Evolutionary conservation across 352 stramenopile genomes (phyloP).

Genomic region (Thalassiosira gravida): DNA sequence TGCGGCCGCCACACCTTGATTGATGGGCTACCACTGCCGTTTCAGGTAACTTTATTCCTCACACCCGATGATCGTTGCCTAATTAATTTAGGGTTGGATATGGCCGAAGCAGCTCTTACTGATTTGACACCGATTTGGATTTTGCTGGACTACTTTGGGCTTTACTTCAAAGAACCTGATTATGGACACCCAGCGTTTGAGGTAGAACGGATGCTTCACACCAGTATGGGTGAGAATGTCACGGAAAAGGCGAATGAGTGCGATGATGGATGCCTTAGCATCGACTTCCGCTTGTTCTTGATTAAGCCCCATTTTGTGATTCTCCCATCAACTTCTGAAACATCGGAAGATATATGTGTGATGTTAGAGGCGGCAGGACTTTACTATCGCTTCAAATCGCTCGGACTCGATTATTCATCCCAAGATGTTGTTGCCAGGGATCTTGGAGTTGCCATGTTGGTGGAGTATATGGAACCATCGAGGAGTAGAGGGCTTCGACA

Average conservation of each 20-base stretch:
- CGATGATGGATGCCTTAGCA: slow-evolving; percentile 58
- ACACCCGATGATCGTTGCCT: slow-evolving; percentile 75
- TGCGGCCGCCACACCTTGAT: slow-evolving; percentile 67
- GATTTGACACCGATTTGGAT: slow-evolving; percentile 80
- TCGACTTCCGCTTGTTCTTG: slow-evolving; percentile 84
- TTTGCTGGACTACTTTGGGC: slow-evolving; percentile 82
- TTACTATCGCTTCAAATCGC: slow-evolving; percentile 79
- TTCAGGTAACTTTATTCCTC: slow-evolving; percentile 83
- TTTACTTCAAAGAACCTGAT: slow-evolving; percentile 77
- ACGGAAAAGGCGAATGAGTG: slow-evolving; percentile 10
- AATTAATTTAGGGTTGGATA: slow-evolving; percentile 81
- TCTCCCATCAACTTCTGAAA: slow-evolving; percentile 45
- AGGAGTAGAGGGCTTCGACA: slow-evolving; percentile 53
- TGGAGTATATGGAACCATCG: slow-evolving; percentile 57
- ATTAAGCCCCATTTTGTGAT: slow-evolving; percentile 42
- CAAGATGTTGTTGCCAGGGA: slow-evolving; percentile 75
- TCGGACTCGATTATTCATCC: slow-evolving; percentile 66
- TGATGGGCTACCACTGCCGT: slow-evolving; percentile 67
- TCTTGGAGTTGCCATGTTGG: slow-evolving; percentile 66
- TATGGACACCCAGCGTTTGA: slow-evolving; percentile 81
- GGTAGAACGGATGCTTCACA: slow-evolving; percentile 47
- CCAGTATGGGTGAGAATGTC: slow-evolving; percentile 31
- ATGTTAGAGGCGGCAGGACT: slow-evolving; percentile 67
- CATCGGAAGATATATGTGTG: slow-evolving; percentile 27
- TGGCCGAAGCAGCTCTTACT: slow-evolving; percentile 57